Conservation (phyloP, 257 asterid species). For the Ehretia macrophylla region DNA sequence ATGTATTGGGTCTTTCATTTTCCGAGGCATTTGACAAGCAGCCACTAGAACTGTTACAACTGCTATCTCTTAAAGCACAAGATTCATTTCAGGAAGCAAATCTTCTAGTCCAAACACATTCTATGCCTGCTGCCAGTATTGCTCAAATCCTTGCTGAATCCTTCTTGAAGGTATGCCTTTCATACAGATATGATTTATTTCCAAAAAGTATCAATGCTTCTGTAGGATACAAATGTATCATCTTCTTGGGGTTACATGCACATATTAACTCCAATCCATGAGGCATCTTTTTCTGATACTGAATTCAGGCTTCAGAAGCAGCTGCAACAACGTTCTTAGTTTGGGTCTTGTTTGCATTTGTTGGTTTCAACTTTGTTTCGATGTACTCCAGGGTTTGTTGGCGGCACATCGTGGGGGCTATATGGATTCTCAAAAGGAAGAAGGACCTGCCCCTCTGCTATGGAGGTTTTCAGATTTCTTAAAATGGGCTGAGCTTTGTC, state of each 20-base stretch:
- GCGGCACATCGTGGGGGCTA: slow-evolving; percentile 99
- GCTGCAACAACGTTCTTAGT: too few species aligned
- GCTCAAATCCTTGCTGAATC: slow-evolving; percentile 99
- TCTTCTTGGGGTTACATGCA: not conserved
- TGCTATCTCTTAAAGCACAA: slow-evolving; percentile 96
- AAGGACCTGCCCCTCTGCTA: slow-evolving; percentile 96
- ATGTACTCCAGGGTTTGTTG: slow-evolving; percentile 64
- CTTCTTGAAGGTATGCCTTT: slow-evolving; percentile 68
- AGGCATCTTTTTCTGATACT: too few species aligned
- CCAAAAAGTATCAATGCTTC: not conserved
- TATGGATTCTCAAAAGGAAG: slow-evolving; percentile 97
- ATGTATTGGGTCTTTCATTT: slow-evolving; percentile 83
- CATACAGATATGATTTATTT: not conserved
- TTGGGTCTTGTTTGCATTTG: not conserved
- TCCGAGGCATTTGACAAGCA: slow-evolving; percentile 91
- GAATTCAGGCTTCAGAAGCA: too few species aligned
- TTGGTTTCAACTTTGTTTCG: not conserved
- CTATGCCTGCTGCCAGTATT: slow-evolving; percentile 88
- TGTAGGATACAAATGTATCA: not conserved
- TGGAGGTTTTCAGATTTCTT: slow-evolving; percentile 98
- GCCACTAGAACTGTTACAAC: slow-evolving; percentile 85
- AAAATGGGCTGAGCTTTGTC: slow-evolving; percentile 99
- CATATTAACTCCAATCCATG: too few species aligned
- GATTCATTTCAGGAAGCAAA: slow-evolving; percentile 91
- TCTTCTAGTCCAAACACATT: slow-evolving; percentile 76